phyloP scores from a whole-genome alignment of 225 moss, liverwort and hornwort species.

The Asterella californica region DNA sequence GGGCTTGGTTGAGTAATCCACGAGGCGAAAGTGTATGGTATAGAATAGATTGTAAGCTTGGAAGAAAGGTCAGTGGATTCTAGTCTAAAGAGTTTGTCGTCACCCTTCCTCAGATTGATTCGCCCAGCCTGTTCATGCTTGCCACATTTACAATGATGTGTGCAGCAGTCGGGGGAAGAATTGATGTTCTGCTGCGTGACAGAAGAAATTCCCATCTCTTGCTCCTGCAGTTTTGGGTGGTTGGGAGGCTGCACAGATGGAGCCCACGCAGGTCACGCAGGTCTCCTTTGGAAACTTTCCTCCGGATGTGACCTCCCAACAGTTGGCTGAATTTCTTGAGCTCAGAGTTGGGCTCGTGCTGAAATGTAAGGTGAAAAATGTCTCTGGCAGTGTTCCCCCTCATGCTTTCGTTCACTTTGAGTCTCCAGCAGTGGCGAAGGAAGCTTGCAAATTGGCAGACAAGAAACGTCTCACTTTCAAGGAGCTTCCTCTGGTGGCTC shows the following conservation, averaged over 20 bases:
- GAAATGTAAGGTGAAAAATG: slow-evolving; percentile 66
- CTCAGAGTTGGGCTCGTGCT: slow-evolving; percentile 59
- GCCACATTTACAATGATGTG: background rate
- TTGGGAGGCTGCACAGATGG: slow-evolving; percentile 20
- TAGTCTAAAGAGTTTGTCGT: background rate
- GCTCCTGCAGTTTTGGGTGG: background rate
- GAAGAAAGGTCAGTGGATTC: background rate
- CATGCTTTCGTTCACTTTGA: slow-evolving; percentile 93
- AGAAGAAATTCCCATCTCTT: background rate
- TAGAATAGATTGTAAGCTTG: background rate
- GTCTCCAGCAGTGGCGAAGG: slow-evolving; percentile 67
- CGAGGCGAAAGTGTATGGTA: background rate
- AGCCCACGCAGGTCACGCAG: slow-evolving; percentile 53
- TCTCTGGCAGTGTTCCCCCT: slow-evolving; percentile 33
- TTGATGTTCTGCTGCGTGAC: background rate
- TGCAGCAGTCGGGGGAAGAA: background rate
- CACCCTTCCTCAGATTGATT: background rate
- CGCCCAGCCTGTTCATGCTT: background rate
- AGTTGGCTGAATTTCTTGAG: slow-evolving; percentile 56
- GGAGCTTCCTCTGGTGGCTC: slow-evolving; percentile 32
- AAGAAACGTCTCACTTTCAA: slow-evolving; percentile 41
- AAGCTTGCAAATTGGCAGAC: slow-evolving; percentile 51
- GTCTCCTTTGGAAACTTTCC: slow-evolving; percentile 75
- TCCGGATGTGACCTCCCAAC: slow-evolving; percentile 31
- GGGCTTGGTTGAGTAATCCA: background rate